Evolutionary conservation across 139 green algal species (phyloP), one percentile per base, ranked within the genome.

Genomic region (Gonium pectorale): DNA sequence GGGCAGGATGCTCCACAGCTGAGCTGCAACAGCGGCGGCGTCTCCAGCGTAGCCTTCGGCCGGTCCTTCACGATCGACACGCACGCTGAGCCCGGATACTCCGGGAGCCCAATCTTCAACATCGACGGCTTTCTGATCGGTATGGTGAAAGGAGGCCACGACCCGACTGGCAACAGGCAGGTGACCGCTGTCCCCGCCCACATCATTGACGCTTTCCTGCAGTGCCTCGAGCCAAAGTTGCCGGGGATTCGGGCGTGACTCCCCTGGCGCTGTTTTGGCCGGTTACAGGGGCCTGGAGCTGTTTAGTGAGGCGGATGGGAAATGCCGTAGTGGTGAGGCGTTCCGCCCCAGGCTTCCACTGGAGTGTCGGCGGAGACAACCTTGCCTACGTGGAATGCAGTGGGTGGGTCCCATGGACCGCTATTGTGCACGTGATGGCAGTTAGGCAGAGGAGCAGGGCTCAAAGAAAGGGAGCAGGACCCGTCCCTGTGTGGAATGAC

Each of bases 81-180:
- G 2, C 60, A 62, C 68, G 41, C 68, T 27, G 41, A 60, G 68
- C 41, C 68, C 2, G 68, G 44, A 24, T 77, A 62, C 44, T 60
- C 41, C n/a, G 68, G 68, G 43, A 77, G 68, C 68, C 68, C 68
- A 41, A 77, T 77, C 21, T 26, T 77, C 9, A 62, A 77, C 68
- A 41, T 77, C 5, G 68, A 77, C 44, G 68, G 67, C 27, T 60
- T 77, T 26, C 68, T 77, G 43, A 60, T 77, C 6, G 41, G 68
- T 24, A 77, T 60, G 68, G 41, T 77, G 43, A 19, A 41, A 41
- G 68, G 24, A 9, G 68, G 68, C 5, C 41, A 60, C 17, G 68
- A 77, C 68, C 68, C 68, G 1, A 62, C 60, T 26, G 68, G 68
- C 43, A 77, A 26, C 41, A 77, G 60, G 29, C 68, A 60, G 68